phyloP scores from a whole-genome alignment of 305 asterid species.

The Fraxinus sp. region DNA sequence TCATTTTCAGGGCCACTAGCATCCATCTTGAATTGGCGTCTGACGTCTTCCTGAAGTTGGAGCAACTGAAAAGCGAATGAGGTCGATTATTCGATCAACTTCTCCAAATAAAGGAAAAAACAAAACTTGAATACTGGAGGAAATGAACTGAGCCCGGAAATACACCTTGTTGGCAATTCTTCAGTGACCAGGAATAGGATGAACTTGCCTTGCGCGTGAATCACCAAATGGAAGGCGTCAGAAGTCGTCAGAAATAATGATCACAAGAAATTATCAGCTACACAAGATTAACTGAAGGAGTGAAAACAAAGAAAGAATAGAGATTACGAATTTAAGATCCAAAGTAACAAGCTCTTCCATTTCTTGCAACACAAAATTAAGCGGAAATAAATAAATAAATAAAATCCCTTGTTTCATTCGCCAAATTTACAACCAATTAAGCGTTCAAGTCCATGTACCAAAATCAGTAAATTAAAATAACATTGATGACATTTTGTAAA shows the following conservation, averaged over 20 bases:
- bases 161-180: too few relatives aligned
- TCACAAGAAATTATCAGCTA: not conserved
- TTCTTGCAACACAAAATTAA: not conserved
- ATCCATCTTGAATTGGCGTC: constrained; percentile 60
- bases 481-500: not conserved
- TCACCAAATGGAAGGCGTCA: too few relatives aligned
- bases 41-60: constrained; percentile 78
- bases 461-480: not conserved
- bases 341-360: not conserved
- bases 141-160: not conserved
- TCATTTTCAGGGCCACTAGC: constrained; percentile 57
- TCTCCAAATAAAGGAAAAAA: not conserved
- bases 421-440: not conserved
- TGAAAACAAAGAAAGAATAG: not conserved
- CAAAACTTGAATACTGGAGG: not conserved
- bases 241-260: not conserved
- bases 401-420: too few relatives aligned
- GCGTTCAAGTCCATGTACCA: not conserved
- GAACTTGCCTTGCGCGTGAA: too few relatives aligned
- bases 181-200: too few relatives aligned
- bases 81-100: not conserved
- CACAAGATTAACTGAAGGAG: not conserved
- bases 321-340: not conserved
- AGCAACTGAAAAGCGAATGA: constrained; percentile 92
- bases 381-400: too few relatives aligned